These are phyloP conservation scores for Gomphus bonarii DNA, from an alignment of 1,284 basidiomycete species.

Conservation along the genomic window DNA sequence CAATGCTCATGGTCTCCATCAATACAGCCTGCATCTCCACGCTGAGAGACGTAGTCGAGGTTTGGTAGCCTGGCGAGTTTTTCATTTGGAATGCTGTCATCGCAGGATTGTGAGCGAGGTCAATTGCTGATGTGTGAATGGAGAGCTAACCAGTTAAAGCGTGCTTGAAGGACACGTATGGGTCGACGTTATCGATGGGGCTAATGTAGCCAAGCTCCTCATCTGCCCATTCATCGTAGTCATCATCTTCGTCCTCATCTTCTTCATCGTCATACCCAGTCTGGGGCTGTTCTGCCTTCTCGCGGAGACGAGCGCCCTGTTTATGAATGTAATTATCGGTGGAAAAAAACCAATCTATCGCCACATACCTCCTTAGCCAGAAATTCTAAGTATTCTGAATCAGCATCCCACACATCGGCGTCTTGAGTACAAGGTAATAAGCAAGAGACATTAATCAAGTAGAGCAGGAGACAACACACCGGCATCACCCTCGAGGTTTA, in stretches of 20 bases:
- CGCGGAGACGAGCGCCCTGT: slow-evolving; percentile 60
- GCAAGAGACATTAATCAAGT: not conserved
- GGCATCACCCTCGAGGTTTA: slow-evolving; percentile 67
- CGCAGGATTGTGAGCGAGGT: not conserved
- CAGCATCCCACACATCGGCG: slow-evolving; percentile 80
- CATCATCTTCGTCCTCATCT: slow-evolving; percentile 37
- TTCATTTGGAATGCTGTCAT: slow-evolving; percentile 62
- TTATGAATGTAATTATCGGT: not conserved
- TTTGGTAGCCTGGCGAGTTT: slow-evolving; percentile 54
- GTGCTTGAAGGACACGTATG: slow-evolving; percentile 64
- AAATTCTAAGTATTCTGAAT: slow-evolving; percentile 73
- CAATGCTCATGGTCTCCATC: slow-evolving; percentile 72
- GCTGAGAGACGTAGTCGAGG: slow-evolving; percentile 55
- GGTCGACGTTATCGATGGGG: slow-evolving; percentile 62
- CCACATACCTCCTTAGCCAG: slow-evolving; percentile 61
- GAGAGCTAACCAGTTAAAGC: slow-evolving; percentile 51
- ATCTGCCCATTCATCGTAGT: slow-evolving; percentile 41
- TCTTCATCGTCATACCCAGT: slow-evolving; percentile 31
- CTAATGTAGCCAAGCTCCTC: slow-evolving; percentile 78
- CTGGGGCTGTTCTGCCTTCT: slow-evolving; percentile 39
- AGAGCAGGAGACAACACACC: slow-evolving; percentile 29
- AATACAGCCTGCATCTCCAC: slow-evolving; percentile 67
- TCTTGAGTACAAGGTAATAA: slow-evolving; percentile 13
- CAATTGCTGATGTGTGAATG: not conserved
- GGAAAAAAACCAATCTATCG: not conserved